phyloP scores from a whole-genome alignment of 805 yeast species.

The Pichia insulana region DNA sequence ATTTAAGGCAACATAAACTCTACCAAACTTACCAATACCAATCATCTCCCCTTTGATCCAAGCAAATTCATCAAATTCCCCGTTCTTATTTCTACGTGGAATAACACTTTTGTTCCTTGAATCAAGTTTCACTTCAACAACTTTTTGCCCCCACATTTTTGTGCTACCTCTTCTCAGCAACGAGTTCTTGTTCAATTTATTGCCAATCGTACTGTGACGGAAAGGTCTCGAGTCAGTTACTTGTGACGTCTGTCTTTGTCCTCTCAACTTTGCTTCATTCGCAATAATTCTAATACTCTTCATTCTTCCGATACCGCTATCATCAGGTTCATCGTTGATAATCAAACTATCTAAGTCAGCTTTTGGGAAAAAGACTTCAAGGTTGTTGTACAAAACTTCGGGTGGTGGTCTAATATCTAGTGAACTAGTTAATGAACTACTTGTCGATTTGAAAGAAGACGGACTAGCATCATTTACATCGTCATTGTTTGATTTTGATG shows the following conservation, averaged over 20 bases:
- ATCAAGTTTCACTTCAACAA: slow-evolving; percentile 74
- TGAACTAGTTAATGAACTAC: slow-evolving; percentile 16
- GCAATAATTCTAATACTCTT: slow-evolving; percentile 92
- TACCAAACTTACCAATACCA: slow-evolving; percentile 95
- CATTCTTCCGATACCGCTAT: slow-evolving; percentile 52
- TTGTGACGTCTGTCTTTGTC: background rate
- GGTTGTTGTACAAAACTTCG: slow-evolving; percentile 83
- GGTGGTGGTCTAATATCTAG: slow-evolving; percentile 88
- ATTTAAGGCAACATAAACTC: slow-evolving; percentile 83
- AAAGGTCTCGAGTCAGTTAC: background rate
- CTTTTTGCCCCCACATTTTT: slow-evolving; percentile 95
- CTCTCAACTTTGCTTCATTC: slow-evolving; percentile 52
- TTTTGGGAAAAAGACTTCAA: slow-evolving; percentile 87
- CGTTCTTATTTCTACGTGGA: slow-evolving; percentile 28
- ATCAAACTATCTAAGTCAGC: slow-evolving; percentile 90
- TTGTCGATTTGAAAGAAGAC: slow-evolving; percentile 11
- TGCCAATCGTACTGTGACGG: background rate
- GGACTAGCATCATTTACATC: background rate
- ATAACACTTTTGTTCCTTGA: slow-evolving; percentile 32
- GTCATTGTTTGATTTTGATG: background rate
- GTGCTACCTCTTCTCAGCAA: slow-evolving; percentile 72
- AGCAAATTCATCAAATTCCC: slow-evolving; percentile 68
- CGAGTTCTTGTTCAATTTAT: slow-evolving; percentile 1
- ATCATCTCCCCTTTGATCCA: slow-evolving; percentile 98
- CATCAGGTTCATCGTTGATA: slow-evolving; percentile 43